These are phyloP conservation scores for Fusarium sulawesiense DNA, from an alignment of 2,329 filamentous ascomycete genomes.

Conservation along the genomic window DNA sequence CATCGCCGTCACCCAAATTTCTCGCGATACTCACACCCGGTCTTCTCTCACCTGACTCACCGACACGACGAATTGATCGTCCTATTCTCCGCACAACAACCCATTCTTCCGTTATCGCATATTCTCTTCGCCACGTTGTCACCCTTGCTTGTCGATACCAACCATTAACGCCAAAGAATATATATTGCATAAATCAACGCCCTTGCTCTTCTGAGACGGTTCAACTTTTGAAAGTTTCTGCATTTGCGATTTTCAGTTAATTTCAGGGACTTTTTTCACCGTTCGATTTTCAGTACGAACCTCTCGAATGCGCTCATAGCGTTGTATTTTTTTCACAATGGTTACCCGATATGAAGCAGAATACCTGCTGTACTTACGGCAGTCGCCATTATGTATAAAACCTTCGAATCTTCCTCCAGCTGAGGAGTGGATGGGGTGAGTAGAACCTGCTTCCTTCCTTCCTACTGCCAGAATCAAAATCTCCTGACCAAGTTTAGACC, in stretches of 20 bases:
- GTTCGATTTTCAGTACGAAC: slow-evolving; percentile 34
- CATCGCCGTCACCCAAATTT: slow-evolving; percentile 8
- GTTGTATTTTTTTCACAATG: slow-evolving; percentile 54
- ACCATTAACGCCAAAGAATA: background rate
- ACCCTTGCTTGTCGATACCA: slow-evolving; percentile 15
- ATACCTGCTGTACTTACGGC: slow-evolving; percentile 78
- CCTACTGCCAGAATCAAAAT: slow-evolving; percentile 21
- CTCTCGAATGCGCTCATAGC: slow-evolving; percentile 54
- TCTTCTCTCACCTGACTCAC: slow-evolving; percentile 13
- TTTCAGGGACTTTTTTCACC: slow-evolving; percentile 1
- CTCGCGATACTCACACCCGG: slow-evolving; percentile 12
- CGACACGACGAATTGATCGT: slow-evolving; percentile 15
- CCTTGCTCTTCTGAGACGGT: background rate
- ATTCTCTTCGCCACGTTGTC: slow-evolving; percentile 32
- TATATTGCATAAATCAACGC: background rate
- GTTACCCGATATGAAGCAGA: slow-evolving; percentile 78
- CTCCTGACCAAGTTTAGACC: slow-evolving; percentile 51
- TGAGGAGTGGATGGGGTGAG: slow-evolving; percentile 97
- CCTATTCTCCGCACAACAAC: slow-evolving; percentile 2
- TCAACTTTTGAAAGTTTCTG: background rate
- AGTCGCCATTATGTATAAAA: slow-evolving; percentile 85
- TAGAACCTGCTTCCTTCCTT: slow-evolving; percentile 24
- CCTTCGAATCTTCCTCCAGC: slow-evolving; percentile 82
- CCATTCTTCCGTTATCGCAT: slow-evolving; percentile 27
- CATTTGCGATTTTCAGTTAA: background rate